A percentile compares a stretch with the other conserved stretches of the same genome.
These are phyloP conservation scores for Fusarium xyrophilum DNA, from an alignment of 2,329 filamentous ascomycete species.

Conservation along the genomic window DNA sequence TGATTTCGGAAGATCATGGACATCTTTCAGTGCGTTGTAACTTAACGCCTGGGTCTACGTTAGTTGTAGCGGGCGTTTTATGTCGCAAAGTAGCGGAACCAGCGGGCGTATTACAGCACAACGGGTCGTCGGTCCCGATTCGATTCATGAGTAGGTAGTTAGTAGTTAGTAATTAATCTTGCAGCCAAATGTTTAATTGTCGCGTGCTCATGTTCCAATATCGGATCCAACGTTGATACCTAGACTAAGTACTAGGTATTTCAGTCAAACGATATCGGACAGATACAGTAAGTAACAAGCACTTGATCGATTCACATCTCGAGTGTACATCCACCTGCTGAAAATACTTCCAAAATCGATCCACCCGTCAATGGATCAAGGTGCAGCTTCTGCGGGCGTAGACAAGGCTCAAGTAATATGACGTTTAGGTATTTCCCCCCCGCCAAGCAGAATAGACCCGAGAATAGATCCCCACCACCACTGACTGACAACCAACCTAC, in stretches of 20 bases:
- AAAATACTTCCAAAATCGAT: constrained; percentile 6
- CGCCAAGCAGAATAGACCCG: constrained; percentile 27
- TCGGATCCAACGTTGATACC: background rate
- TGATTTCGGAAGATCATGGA: constrained; percentile 3
- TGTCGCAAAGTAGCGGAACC: constrained; percentile 21
- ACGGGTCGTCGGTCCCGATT: constrained; percentile 21
- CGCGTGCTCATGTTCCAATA: constrained; percentile 29
- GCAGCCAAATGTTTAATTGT: constrained; percentile 25
- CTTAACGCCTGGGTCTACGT: background rate
- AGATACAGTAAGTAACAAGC: background rate
- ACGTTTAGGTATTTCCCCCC: constrained; percentile 10
- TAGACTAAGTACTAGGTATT: background rate
- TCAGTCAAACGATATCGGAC: background rate
- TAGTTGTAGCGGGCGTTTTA: constrained; percentile 26
- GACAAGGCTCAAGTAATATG: constrained; percentile 24
- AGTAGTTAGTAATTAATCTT: constrained; percentile 3
- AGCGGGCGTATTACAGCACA: constrained; percentile 27
- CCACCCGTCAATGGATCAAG: constrained; percentile 30
- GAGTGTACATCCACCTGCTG: background rate
- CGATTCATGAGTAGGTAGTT: constrained; percentile 8
- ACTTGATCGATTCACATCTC: background rate
- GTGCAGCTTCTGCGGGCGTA: constrained; percentile 40
- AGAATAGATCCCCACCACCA: constrained; percentile 18
- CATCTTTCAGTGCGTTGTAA: background rate
- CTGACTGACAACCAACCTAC: background rate